Conservation (phyloP, 2,329 filamentous ascomycete species). For the Lasiodiplodia theobromae region DNA sequence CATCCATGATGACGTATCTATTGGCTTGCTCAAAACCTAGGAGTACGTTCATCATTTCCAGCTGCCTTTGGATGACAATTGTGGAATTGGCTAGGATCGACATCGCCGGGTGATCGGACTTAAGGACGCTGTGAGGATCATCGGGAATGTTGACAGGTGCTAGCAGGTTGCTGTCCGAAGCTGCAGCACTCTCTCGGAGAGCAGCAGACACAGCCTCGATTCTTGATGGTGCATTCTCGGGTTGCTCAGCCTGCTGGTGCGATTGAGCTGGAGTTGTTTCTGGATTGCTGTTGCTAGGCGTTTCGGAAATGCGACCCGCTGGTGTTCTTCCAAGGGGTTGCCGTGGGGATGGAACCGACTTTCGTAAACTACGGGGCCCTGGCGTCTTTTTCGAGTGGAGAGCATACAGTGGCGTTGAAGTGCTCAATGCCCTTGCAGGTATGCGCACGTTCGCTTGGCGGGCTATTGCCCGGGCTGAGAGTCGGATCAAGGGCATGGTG, state of each 20-base stretch:
- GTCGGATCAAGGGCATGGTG: neutral
- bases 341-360: neutral
- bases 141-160: slow-evolving; percentile 68
- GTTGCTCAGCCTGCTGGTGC: neutral
- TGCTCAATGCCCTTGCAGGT: neutral
- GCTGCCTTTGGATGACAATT: slow-evolving; percentile 67
- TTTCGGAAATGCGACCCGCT: neutral
- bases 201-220: slow-evolving; percentile 53
- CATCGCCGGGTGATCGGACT: slow-evolving; percentile 64
- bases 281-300: neutral
- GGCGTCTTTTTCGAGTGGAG: neutral
- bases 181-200: slow-evolving; percentile 50
- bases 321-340: neutral
- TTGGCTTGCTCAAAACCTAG: slow-evolving; percentile 73
- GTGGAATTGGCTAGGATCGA: slow-evolving; percentile 66
- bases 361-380: neutral
- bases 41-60: slow-evolving; percentile 72
- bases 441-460: neutral
- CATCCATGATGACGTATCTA: slow-evolving; percentile 70
- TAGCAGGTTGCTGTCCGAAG: slow-evolving; percentile 59
- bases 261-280: neutral
- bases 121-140: slow-evolving; percentile 66
- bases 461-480: neutral
- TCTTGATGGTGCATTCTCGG: slow-evolving; percentile 35
- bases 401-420: neutral